Percentiles rank a stretch among this genome's conserved stretches.
Evolutionary conservation across 176 grass and related monocot species (phyloP).

Genomic region (Avena eriantha): DNA sequence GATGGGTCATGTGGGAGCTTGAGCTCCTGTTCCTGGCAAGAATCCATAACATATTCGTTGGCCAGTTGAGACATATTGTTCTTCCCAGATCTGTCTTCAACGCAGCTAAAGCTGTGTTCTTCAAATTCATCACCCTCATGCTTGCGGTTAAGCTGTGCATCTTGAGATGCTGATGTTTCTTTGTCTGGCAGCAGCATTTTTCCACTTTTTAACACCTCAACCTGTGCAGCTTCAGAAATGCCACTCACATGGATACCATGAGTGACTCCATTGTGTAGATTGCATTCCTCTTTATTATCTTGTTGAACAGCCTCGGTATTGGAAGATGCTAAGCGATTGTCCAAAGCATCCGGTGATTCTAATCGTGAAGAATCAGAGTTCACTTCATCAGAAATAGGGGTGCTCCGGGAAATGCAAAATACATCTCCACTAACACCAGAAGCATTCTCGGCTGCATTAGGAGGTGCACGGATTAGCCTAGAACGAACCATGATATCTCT

Average conservation of each 20-base stretch:
- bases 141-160: neutral
- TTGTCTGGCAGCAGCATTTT: neutral
- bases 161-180: neutral
- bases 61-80: neutral
- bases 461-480: neutral
- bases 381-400: constrained; percentile 3
- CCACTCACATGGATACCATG: neutral
- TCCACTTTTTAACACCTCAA: neutral
- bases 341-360: constrained; percentile 10
- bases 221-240: constrained; percentile 10
- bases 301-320: neutral
- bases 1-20: neutral
- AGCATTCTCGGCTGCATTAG: constrained; percentile 35
- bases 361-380: constrained; percentile 5
- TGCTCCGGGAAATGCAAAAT: constrained; percentile 13
- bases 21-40: neutral
- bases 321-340: neutral
- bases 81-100: neutral
- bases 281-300: neutral
- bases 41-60: neutral
- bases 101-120: neutral
- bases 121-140: neutral
- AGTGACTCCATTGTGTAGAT: neutral
- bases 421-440: constrained; percentile 30
- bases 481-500: neutral